These are phyloP conservation scores for Oidium heveae DNA, from an alignment of 2,329 filamentous ascomycete genomes.

Conservation along the genomic window DNA sequence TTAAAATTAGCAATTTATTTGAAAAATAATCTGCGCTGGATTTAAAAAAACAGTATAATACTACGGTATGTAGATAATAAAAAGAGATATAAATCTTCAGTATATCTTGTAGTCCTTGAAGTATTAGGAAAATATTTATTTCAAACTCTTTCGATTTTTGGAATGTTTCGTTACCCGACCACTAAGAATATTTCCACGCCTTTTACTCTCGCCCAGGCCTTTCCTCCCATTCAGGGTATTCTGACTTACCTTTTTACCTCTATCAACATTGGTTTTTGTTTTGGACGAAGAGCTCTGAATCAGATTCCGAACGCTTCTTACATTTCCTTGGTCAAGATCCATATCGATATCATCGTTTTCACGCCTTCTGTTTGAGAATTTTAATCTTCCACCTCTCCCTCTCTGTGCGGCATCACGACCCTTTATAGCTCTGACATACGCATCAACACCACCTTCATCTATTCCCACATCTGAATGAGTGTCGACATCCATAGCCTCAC, in stretches of 20 bases:
- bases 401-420: conserved; percentile 39
- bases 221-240: conserved; percentile 21
- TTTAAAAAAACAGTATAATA: no score
- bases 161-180: no score
- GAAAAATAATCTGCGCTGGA: no score
- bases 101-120: no score
- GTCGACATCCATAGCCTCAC: conserved; percentile 39
- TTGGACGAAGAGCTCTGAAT: conserved; percentile 9
- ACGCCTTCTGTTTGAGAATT: conserved; percentile 41
- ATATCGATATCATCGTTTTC: conserved; percentile 28
- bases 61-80: no score
- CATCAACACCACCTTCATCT: conserved; percentile 31
- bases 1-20: no score
- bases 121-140: no score
- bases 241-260: conserved; percentile 19
- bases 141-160: no score
- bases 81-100: no score
- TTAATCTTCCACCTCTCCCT: conserved; percentile 40
- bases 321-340: conserved; percentile 22
- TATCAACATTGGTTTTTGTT: conserved; percentile 14
- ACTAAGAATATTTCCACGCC: conserved; percentile 4
- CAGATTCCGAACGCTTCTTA: conserved; percentile 25
- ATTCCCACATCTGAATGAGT: conserved; percentile 18
- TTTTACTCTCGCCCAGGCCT: conserved; percentile 20
- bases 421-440: conserved; percentile 44